A percentile compares a stretch with the other conserved stretches of the same genome.
Conservation (phyloP, 192 early-diverging fungal genomes). For the Coemansia umbellata region DNA sequence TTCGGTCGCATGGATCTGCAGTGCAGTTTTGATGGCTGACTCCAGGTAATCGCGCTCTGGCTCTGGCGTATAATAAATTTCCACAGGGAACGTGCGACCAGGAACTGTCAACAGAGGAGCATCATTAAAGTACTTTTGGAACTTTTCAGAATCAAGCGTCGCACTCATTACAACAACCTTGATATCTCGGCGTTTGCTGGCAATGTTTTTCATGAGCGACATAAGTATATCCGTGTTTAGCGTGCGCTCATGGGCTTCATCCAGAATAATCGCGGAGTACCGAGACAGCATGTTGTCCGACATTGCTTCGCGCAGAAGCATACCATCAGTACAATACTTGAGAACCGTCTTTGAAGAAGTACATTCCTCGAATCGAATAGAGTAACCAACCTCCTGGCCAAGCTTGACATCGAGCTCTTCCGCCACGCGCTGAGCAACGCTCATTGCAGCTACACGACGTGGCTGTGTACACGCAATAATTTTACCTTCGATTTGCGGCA, state of each 20-base stretch:
- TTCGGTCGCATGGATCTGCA: slow-evolving; percentile 92
- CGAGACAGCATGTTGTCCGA: slow-evolving; percentile 78
- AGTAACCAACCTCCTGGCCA: slow-evolving; percentile 97
- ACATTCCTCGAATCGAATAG: slow-evolving; percentile 97
- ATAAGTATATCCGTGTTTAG: slow-evolving; percentile 96
- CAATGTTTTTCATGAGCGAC: slow-evolving; percentile 94
- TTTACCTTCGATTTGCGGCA: slow-evolving; percentile 83
- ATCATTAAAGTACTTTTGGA: slow-evolving; percentile 97
- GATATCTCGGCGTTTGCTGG: slow-evolving; percentile 70
- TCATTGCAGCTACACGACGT: slow-evolving; percentile 99
- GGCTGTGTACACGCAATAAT: slow-evolving; percentile 99
- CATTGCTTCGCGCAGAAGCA: slow-evolving; percentile 98
- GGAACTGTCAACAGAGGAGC: slow-evolving; percentile 90
- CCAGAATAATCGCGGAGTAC: slow-evolving; percentile 95
- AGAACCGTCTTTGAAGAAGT: slow-evolving; percentile 80
- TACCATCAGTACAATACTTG: slow-evolving; percentile 99
- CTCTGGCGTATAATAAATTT: slow-evolving; percentile 95
- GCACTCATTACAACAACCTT: slow-evolving; percentile 97
- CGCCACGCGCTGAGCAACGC: slow-evolving; percentile 96
- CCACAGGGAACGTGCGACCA: slow-evolving; percentile 97
- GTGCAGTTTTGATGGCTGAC: slow-evolving; percentile 89
- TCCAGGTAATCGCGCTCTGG: slow-evolving; percentile 98
- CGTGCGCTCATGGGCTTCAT: slow-evolving; percentile 98
- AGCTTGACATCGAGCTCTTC: slow-evolving; percentile 93
- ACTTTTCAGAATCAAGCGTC: slow-evolving; percentile 97